Evolutionary conservation across 1,284 basidiomycete genomes (phyloP), one percentile per base, ranked within the genome.

Genomic region (Boletellus dicymbophilus): DNA sequence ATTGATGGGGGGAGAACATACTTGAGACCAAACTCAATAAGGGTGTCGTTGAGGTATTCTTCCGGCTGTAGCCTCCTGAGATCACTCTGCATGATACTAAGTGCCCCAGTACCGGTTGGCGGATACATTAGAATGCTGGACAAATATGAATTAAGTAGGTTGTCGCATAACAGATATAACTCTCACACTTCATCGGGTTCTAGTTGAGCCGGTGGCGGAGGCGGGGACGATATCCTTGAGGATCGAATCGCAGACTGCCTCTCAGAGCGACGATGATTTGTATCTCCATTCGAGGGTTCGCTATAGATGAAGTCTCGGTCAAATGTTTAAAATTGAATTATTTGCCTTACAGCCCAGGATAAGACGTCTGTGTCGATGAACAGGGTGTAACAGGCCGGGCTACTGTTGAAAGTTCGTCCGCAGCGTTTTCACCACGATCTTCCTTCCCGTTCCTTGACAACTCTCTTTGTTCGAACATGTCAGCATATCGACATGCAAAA

Each of bases 11-110:
- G 18, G 36, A 38, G 37, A 34, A 73, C 87, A 44, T 62, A 93
- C 90, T 93, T 94, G 28, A 99, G 76, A 3, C 93, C 96, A 63
- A 96, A 97, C 64, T 99, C 96, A 39, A 99, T 93, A 22, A 98
- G 72, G 0, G 91, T 95, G 71, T 99, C 97, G 66, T 99, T 99
- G 41, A 99, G 75, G 65, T 88, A 98, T 64, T 95, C 90, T 22
- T 82, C 82, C 1, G 85, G 85, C 40, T 81, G 72, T 25, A 97
- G 69, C 10, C 95, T 84, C 47, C 75, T 77, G 20, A 86, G 66
- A 60, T 97, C 95, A n/a, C 83, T 85, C 36, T 79, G 78, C 16
- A 85, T 93, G 61, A 96, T 80, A 56, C 85, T 87, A 26, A 95
- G 79, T 6, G 87, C 87, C 3, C 89, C 86, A 8, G 82, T 78